Percentiles rank a stretch among this genome's conserved stretches.
phyloP scores from a whole-genome alignment of 2,329 filamentous ascomycete genomes.

The Sclerotinia spermophila region DNA sequence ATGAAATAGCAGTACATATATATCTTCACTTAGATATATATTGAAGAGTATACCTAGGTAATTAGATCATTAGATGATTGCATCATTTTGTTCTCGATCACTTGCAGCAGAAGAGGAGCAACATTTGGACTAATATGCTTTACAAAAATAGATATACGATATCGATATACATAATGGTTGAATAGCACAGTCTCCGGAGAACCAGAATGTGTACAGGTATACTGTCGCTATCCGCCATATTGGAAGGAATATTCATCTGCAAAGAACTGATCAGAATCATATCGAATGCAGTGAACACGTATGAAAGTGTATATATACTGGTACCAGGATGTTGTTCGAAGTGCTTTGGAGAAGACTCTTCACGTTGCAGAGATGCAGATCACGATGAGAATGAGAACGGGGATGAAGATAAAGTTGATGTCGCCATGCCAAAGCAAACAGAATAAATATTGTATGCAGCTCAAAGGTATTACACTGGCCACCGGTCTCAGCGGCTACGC shows the following conservation, averaged over 20 bases:
- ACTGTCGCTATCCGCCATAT: background rate
- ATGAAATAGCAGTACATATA: too few relatives aligned
- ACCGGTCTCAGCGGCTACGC: background rate
- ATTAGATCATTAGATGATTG: too few relatives aligned
- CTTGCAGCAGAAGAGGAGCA: too few relatives aligned
- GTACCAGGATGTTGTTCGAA: too few relatives aligned
- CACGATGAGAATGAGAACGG: background rate
- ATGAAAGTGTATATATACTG: too few relatives aligned
- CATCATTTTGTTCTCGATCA: too few relatives aligned
- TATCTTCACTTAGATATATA: too few relatives aligned
- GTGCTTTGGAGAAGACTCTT: too few relatives aligned
- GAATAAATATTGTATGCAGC: background rate
- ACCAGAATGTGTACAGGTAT: background rate
- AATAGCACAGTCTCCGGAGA: background rate
- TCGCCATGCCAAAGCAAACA: background rate
- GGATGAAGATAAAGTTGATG: background rate
- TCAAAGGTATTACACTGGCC: background rate
- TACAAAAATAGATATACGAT: background rate
- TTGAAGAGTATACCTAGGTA: too few relatives aligned
- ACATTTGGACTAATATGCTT: too few relatives aligned
- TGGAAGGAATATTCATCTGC: background rate
- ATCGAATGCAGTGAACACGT: too few relatives aligned
- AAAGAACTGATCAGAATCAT: background rate
- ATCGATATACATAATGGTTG: background rate
- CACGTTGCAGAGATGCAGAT: background rate